Evolutionary conservation across 768 basidiomycete genomes (phyloP).

Genomic region (Suillus subluteus): DNA sequence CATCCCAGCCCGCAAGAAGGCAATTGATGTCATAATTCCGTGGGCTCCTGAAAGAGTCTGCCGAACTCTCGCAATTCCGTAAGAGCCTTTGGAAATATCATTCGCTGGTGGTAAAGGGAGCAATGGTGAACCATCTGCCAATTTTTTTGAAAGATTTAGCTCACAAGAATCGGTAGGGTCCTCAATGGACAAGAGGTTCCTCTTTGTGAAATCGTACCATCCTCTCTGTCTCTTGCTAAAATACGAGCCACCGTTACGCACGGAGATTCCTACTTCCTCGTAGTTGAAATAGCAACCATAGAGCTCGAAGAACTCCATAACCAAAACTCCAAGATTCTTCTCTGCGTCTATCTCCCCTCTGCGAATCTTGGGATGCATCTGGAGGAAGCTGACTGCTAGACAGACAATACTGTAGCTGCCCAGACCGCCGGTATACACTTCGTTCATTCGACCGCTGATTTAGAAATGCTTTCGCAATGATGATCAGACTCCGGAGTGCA

Average conservation of each 20-base stretch:
- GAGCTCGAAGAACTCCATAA: constrained; percentile 97
- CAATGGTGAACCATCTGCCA: constrained; percentile 5
- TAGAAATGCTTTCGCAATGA: constrained; percentile 91
- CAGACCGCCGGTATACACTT: constrained; percentile 95
- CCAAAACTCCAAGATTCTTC: constrained; percentile 88
- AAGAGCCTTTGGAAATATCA: constrained; percentile 91
- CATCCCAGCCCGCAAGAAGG: constrained; percentile 67
- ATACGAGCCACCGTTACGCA: constrained; percentile 88
- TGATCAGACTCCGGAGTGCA: constrained; percentile 80
- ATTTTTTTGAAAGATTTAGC: constrained; percentile 34
- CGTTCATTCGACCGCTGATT: constrained; percentile 92
- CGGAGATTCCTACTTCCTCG: constrained; percentile 84
- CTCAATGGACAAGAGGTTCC: constrained; percentile 78
- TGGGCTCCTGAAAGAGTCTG: constrained; percentile 83
- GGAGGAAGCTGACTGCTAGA: constrained; percentile 90
- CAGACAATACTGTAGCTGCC: constrained; percentile 96
- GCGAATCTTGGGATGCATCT: constrained; percentile 96
- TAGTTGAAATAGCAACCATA: constrained; percentile 95
- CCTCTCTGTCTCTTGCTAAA: constrained; percentile 81
- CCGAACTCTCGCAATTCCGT: constrained; percentile 79
- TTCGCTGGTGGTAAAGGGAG: constrained; percentile 58
- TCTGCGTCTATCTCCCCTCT: constrained; percentile 85
- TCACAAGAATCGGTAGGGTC: constrained; percentile 89
- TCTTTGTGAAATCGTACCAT: constrained; percentile 69
- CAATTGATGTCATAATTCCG: constrained; percentile 74